Base-by-base conservation (phyloP, 306 rosid genomes). In the Cyclanthera cordifolia region DNA sequence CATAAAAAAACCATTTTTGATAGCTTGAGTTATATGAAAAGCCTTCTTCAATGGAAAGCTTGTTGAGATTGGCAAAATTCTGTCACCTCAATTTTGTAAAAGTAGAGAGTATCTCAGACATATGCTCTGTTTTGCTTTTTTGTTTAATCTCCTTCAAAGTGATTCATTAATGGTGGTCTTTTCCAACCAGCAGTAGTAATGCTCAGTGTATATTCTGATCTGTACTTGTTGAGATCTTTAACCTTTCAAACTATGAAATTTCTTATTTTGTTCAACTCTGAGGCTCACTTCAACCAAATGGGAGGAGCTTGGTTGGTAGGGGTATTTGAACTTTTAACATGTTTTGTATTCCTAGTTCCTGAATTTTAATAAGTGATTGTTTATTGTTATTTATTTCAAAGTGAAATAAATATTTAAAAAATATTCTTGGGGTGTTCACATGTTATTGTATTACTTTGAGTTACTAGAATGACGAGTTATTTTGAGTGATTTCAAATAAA, bases 1-100 rank as follows among this genome's bases (percentile, higher is more conserved):
- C 70, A 65, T 34, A 43, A 59, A 58, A 23, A 57, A 43, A 47
- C 69, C 53, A 65, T 45, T 65, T 65, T 65, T 65, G 70, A 65
- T 41, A 65, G 23, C 70, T 19, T 4, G 41, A 46, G 24, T 45
- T 30, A 25, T 14, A 46, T 65, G 49, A 45, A 45, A 46, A 45
- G 70, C 53, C 51, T 63, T 63, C 6, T 63, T 65, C 65, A 58
- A 58, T 28, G 30, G 21, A 13, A 45, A 45, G 49, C n/a, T 64
- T 21, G 34, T 16, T 17, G 43, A 28, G 16, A 21, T 45, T 7
- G 70, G 13, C 34, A 41, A 14, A 43, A 37, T 6, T 61, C 5
- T 61, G 49, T 61, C 68, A 39, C 28, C 68, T 39, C 48, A 64
- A 8, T 23, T 43, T 41, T 41, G 69, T 41, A 21, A 39, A 11